Percentiles rank a stretch among this genome's conserved stretches.
These are phyloP conservation scores for Rhodosporidiobolus odoratus DNA, from an alignment of 768 basidiomycete species.

Conservation along the genomic window DNA sequence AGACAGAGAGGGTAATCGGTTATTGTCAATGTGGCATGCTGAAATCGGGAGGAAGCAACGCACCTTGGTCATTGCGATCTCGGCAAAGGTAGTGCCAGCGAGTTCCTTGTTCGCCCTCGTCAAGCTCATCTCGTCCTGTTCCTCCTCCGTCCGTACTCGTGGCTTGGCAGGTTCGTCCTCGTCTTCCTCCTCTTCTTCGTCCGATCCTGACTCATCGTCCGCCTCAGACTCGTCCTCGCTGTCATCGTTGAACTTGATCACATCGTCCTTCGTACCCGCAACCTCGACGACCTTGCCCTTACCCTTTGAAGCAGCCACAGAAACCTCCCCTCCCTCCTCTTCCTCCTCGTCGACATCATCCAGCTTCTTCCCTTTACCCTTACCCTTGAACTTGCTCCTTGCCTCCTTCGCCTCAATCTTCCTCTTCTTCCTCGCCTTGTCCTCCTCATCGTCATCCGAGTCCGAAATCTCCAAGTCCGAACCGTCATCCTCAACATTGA, in stretches of 20 bases:
- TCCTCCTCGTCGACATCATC: conserved; percentile 52
- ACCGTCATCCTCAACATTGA: conserved; percentile 66
- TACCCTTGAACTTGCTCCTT: no score
- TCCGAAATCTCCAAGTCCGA: conserved; percentile 70
- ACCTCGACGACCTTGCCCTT: conserved; percentile 33
- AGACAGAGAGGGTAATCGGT: no score
- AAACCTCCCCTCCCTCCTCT: conserved; percentile 43
- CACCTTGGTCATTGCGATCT: conserved; percentile 75
- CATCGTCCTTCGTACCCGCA: conserved; percentile 33
- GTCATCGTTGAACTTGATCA: conserved; percentile 34
- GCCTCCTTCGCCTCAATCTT: neutral
- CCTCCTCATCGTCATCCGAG: conserved; percentile 67
- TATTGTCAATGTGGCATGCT: no score
- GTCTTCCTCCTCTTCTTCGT: conserved; percentile 41
- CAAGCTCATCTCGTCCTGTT: conserved; percentile 36
- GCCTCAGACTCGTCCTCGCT: conserved; percentile 15
- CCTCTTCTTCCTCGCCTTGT: conserved; percentile 21
- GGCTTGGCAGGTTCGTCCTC: conserved; percentile 19
- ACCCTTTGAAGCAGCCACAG: conserved; percentile 7
- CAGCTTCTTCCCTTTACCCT: conserved; percentile 32
- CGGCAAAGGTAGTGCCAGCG: conserved; percentile 54
- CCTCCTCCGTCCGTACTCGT: conserved; percentile 20
- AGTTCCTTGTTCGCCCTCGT: conserved; percentile 42
- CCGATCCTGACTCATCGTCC: conserved; percentile 37
- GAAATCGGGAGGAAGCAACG: neutral